phyloP scores from a whole-genome alignment of 495 filamentous ascomycete genomes.

The Cladorrhinum samala region DNA sequence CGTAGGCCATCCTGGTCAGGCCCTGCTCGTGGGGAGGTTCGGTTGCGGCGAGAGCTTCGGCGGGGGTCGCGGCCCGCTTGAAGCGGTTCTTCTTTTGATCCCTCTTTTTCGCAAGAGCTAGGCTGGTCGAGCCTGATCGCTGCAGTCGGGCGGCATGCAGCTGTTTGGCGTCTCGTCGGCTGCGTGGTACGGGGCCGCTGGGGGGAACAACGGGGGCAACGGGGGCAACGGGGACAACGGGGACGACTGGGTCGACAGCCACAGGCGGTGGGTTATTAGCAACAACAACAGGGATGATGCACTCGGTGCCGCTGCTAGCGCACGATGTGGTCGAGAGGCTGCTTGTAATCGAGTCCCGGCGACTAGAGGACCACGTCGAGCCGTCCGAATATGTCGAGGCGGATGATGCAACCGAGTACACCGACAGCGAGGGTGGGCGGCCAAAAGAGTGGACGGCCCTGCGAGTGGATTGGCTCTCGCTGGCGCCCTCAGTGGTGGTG shows the following conservation, averaged over 20 bases:
- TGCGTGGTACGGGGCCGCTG: conserved; percentile 17
- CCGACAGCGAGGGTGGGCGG: conserved; percentile 24
- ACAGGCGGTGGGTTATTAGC: neutral
- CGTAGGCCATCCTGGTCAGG: conserved; percentile 46
- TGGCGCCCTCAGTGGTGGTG: conserved; percentile 1
- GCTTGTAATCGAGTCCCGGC: conserved; percentile 25
- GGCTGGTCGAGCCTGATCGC: conserved; percentile 29
- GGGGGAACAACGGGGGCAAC: conserved; percentile 1
- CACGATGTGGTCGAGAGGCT: conserved; percentile 9
- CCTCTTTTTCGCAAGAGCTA: conserved; percentile 23
- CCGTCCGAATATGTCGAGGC: conserved; percentile 10
- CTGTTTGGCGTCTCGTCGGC: conserved; percentile 29
- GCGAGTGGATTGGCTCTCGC: conserved; percentile 3
- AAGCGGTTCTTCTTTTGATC: conserved; percentile 24
- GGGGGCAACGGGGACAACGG: too few species aligned
- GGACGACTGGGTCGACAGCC: too few species aligned
- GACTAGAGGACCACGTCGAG: conserved; percentile 1
- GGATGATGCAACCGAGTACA: conserved; percentile 22
- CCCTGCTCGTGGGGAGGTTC: conserved; percentile 35
- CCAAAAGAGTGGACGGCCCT: conserved; percentile 4
- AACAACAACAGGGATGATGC: too few species aligned
- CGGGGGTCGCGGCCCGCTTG: conserved; percentile 22
- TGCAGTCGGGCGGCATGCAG: conserved; percentile 29
- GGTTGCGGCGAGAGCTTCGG: conserved; percentile 25
- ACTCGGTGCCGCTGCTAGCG: conserved; percentile 3